phyloP scores from a whole-genome alignment of 306 rosid genomes.

The Ochetophila trinervis region DNA sequence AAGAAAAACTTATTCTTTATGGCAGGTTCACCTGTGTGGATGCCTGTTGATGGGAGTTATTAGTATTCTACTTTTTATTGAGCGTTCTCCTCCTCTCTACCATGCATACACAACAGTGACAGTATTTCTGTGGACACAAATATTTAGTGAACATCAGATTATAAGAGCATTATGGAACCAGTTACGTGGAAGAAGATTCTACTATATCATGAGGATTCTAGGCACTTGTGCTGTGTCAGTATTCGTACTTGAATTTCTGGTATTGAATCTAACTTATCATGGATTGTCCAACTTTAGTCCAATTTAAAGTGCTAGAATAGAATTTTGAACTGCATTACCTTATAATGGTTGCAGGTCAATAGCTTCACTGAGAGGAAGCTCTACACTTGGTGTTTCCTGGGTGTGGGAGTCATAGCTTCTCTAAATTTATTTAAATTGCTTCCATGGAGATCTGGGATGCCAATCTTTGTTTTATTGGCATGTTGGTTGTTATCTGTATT shows the following conservation, averaged over 20 bases:
- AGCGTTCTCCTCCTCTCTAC: slow-evolving; percentile 87
- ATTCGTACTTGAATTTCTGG: slow-evolving; percentile 76
- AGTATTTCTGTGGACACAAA: slow-evolving; percentile 69
- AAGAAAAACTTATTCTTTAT: slow-evolving; percentile 19
- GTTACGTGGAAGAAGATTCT: slow-evolving; percentile 51
- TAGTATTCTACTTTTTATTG: slow-evolving; percentile 55
- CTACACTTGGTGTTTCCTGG: slow-evolving; percentile 76
- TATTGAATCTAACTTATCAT: slow-evolving; percentile 34
- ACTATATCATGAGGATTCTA: slow-evolving; percentile 46
- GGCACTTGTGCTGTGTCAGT: slow-evolving; percentile 51
- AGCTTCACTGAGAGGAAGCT: slow-evolving; percentile 88
- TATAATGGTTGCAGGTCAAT: slow-evolving; percentile 52
- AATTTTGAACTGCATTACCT: slow-evolving; percentile 30
- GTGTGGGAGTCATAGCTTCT: slow-evolving; percentile 49
- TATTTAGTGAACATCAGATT: slow-evolving; percentile 63
- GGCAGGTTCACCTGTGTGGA: slow-evolving; percentile 70
- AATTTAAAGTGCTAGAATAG: slow-evolving; percentile 20
- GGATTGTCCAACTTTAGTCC: slow-evolving; percentile 10
- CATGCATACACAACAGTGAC: slow-evolving; percentile 75
- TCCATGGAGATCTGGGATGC: slow-evolving; percentile 82
- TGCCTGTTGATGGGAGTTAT: slow-evolving; percentile 50
- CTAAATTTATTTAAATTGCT: slow-evolving; percentile 48
- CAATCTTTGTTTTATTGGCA: slow-evolving; percentile 55
- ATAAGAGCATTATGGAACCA: slow-evolving; percentile 66
- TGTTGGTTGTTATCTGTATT: slow-evolving; percentile 80